phyloP scores from a whole-genome alignment of 768 basidiomycete species.

The Calocera cornea region DNA sequence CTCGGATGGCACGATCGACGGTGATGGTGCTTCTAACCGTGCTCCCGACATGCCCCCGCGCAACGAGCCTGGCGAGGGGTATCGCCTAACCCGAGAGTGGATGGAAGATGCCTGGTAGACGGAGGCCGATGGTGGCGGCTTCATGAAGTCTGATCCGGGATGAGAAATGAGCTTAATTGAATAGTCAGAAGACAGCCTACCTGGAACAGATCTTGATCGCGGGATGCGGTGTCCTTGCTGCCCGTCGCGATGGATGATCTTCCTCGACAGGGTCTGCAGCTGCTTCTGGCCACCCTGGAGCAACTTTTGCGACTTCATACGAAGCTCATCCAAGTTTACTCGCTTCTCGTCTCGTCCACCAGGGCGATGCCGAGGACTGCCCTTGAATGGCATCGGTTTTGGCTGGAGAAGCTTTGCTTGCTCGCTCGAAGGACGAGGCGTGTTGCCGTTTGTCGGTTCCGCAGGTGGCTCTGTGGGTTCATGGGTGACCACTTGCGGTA shows the following conservation, averaged over 20 bases:
- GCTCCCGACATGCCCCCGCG: background rate
- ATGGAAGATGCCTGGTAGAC: constrained; percentile 70
- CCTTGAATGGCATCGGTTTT: background rate
- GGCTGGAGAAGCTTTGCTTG: background rate
- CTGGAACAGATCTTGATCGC: constrained; percentile 54
- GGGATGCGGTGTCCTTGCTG: constrained; percentile 26
- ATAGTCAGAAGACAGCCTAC: constrained; percentile 27
- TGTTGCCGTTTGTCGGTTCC: background rate
- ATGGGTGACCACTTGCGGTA: background rate
- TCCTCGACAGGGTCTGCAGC: constrained; percentile 1
- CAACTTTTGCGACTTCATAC: constrained; percentile 2
- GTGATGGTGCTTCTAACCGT: background rate
- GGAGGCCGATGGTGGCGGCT: constrained; percentile 40
- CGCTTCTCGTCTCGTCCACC: background rate
- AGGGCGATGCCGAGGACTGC: background rate
- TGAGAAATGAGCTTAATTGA: background rate
- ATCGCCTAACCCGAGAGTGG: constrained; percentile 46
- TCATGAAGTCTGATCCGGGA: constrained; percentile 46
- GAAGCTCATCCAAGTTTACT: background rate
- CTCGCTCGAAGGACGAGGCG: background rate
- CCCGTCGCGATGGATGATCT: background rate
- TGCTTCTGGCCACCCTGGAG: background rate
- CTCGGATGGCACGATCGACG: background rate
- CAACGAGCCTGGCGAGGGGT: background rate
- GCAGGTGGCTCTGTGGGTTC: background rate